phyloP scores from a whole-genome alignment of 805 yeast species.

The Ogataea glucozyma region DNA sequence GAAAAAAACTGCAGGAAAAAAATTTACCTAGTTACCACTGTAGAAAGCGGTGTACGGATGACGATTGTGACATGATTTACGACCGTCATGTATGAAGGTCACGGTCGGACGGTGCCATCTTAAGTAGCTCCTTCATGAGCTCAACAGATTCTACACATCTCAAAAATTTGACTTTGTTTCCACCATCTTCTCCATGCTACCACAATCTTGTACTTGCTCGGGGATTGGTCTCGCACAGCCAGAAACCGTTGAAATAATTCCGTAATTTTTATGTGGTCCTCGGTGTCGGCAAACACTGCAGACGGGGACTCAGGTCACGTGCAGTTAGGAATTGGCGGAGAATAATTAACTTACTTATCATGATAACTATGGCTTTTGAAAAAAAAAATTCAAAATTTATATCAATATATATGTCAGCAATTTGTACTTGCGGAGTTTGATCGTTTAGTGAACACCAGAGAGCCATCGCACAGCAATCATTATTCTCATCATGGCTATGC shows the following conservation, averaged over 20 bases:
- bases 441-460: too few relatives aligned
- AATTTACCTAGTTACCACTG: too few relatives aligned
- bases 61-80: not conserved
- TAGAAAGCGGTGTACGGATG: conserved; percentile 2
- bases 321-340: conserved; percentile 1
- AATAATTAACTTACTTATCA: not conserved
- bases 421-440: too few relatives aligned
- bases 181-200: too few relatives aligned
- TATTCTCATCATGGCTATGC: not conserved
- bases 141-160: too few relatives aligned
- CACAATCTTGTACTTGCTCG: too few relatives aligned
- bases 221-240: not conserved
- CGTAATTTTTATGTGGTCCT: too few relatives aligned
- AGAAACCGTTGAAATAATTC: too few relatives aligned
- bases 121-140: too few relatives aligned
- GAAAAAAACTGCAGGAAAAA: conserved; percentile 18
- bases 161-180: too few relatives aligned
- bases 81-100: not conserved
- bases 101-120: too few relatives aligned
- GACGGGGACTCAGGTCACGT: conserved; percentile 4
- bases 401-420: not conserved
- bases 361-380: not conserved
- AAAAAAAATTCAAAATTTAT: not conserved
- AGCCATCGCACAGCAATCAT: not conserved
- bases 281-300: too few relatives aligned